Percentiles rank a stretch among this genome's conserved stretches.
These are phyloP conservation scores for Termitomyces bulborhizus DNA, from an alignment of 768 basidiomycete species.

Conservation along the genomic window DNA sequence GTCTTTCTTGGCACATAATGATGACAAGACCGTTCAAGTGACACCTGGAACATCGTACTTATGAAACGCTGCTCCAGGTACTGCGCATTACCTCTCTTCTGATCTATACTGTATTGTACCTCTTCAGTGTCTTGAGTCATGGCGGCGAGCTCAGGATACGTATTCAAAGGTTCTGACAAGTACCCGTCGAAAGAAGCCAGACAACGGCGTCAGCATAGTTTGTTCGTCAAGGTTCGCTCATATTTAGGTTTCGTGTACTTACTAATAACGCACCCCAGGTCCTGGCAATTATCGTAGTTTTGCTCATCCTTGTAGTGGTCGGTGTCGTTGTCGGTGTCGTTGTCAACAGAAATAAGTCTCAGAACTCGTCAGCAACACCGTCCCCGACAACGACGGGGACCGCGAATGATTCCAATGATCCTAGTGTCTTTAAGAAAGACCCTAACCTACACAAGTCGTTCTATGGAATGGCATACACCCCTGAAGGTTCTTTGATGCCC, in stretches of 20 bases:
- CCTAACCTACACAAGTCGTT: conserved; percentile 61
- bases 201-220: background rate
- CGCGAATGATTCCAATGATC: conserved; percentile 38
- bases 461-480: conserved; percentile 87
- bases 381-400: background rate
- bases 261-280: conserved; percentile 30
- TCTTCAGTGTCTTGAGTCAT: background rate
- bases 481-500: conserved; percentile 59
- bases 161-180: background rate
- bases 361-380: conserved; percentile 19
- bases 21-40: conserved; percentile 1
- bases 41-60: background rate
- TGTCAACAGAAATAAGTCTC: conserved; percentile 45
- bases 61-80: background rate
- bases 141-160: background rate
- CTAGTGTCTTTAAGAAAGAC: conserved; percentile 68
- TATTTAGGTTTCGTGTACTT: background rate
- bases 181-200: background rate
- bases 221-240: background rate
- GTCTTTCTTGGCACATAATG: background rate
- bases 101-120: background rate
- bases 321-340: conserved; percentile 62
- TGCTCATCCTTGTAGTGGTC: conserved; percentile 44
- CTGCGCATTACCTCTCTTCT: conserved; percentile 4
- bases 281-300: conserved; percentile 38